phyloP scores from a whole-genome alignment of 352 stramenopile genomes.

The Pythium vanterpoolii region DNA sequence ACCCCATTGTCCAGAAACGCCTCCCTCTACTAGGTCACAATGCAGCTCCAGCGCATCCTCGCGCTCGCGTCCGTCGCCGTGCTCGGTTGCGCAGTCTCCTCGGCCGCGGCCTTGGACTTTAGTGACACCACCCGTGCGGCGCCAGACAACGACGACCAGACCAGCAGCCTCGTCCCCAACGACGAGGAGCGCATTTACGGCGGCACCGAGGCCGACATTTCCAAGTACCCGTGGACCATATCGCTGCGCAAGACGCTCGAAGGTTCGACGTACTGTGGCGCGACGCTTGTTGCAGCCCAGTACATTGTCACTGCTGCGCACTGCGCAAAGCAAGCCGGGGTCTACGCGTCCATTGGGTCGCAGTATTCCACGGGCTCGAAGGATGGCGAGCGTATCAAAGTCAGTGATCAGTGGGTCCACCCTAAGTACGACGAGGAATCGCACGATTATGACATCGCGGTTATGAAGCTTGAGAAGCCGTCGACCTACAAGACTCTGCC shows the following conservation, averaged over 20 bases:
- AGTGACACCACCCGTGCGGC: background rate
- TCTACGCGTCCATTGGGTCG: slow-evolving; percentile 53
- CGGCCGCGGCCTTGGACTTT: slow-evolving; percentile 12
- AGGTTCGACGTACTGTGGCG: slow-evolving; percentile 61
- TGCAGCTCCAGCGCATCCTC: slow-evolving; percentile 21
- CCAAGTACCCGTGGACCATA: slow-evolving; percentile 52
- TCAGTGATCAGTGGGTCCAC: slow-evolving; percentile 41
- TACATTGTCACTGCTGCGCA: slow-evolving; percentile 76
- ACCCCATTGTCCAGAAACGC: background rate
- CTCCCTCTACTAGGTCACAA: background rate
- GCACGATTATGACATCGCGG: slow-evolving; percentile 51
- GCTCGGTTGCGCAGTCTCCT: slow-evolving; percentile 4
- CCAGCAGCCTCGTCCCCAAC: background rate
- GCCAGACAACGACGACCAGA: background rate
- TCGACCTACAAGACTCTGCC: slow-evolving; percentile 30
- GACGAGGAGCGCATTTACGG: slow-evolving; percentile 49
- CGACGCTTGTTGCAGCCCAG: slow-evolving; percentile 50
- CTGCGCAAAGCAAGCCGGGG: slow-evolving; percentile 50
- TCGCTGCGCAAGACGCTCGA: slow-evolving; percentile 43
- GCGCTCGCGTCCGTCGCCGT: slow-evolving; percentile 11
- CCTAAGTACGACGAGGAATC: slow-evolving; percentile 49
- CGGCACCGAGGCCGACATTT: slow-evolving; percentile 47
- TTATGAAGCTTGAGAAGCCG: slow-evolving; percentile 55
- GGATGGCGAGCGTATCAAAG: slow-evolving; percentile 48
- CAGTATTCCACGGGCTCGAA: slow-evolving; percentile 34